These are phyloP conservation scores for Candida caryicola DNA, from an alignment of 805 yeast genomes.

Conservation along the genomic window DNA sequence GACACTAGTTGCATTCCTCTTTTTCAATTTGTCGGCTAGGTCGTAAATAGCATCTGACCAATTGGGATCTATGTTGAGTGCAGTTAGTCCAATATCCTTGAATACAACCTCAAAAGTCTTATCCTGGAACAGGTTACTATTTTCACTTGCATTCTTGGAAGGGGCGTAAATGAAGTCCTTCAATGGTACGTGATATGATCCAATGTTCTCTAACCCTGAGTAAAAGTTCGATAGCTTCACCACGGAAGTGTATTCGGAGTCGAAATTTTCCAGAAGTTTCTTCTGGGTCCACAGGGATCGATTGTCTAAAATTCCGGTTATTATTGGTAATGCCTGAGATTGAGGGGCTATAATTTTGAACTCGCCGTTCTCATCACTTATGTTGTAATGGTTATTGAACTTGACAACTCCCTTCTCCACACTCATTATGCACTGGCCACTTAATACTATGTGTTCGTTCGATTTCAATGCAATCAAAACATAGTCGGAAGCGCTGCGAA, in stretches of 20 bases:
- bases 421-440: conserved; percentile 45
- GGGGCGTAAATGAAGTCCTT: conserved; percentile 36
- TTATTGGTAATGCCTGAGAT: conserved; percentile 41
- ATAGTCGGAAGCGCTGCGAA: conserved; percentile 5
- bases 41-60: conserved; percentile 11
- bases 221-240: conserved; percentile 31
- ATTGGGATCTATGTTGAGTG: conserved; percentile 14
- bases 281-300: not conserved
- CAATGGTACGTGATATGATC: conserved; percentile 42
- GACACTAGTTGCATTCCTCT: conserved; percentile 14
- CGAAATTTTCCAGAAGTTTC: not conserved
- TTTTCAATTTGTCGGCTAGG: not conserved
- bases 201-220: conserved; percentile 48
- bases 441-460: conserved; percentile 41
- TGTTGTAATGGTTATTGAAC: conserved; percentile 35
- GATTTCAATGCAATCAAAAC: conserved; percentile 34
- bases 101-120: conserved; percentile 41
- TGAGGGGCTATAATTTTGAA: conserved; percentile 27
- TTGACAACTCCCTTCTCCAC: conserved; percentile 48
- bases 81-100: conserved; percentile 23
- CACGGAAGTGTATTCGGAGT: conserved; percentile 24
- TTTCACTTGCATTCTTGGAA: conserved; percentile 5
- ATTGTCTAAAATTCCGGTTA: conserved; percentile 34
- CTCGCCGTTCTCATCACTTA: conserved; percentile 24
- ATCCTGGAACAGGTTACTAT: conserved; percentile 15